These are phyloP conservation scores for Debaryomyces tyrocola DNA, from an alignment of 805 yeast genomes.

Conservation along the genomic window DNA sequence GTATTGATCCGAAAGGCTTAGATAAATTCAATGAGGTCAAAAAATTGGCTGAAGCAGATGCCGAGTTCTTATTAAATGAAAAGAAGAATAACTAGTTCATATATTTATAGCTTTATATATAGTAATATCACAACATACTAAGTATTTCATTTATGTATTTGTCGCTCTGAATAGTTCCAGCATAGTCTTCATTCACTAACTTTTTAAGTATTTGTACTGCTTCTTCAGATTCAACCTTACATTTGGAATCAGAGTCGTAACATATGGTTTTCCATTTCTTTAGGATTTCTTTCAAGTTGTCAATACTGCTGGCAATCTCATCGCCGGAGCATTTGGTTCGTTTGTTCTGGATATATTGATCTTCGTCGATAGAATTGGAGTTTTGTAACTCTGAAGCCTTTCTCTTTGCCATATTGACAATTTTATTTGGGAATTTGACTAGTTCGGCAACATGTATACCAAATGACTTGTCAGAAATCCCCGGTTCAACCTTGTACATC, in stretches of 20 bases:
- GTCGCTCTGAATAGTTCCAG: constrained; percentile 25
- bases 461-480: constrained; percentile 93
- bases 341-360: constrained; percentile 46
- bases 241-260: constrained; percentile 21
- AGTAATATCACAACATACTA: constrained; percentile 23
- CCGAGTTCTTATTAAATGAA: constrained; percentile 2
- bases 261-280: constrained; percentile 55
- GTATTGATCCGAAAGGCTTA: constrained; percentile 27
- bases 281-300: constrained; percentile 45
- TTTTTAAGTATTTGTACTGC: constrained; percentile 39
- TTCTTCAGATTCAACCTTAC: constrained; percentile 33
- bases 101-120: not conserved
- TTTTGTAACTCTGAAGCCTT: constrained; percentile 87
- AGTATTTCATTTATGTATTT: constrained; percentile 49
- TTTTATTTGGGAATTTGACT: constrained; percentile 88
- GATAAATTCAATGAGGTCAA: constrained; percentile 14
- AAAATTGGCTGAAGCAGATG: constrained; percentile 15
- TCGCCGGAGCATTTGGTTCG: constrained; percentile 50
- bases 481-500: constrained; percentile 91
- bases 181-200: constrained; percentile 28
- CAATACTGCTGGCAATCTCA: constrained; percentile 58
- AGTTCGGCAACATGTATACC: constrained; percentile 98
- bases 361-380: constrained; percentile 32
- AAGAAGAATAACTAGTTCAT: constrained; percentile 9
- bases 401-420: constrained; percentile 91